Conservation (phyloP, 2,329 filamentous ascomycete species). For the Spiromastix sp. region DNA sequence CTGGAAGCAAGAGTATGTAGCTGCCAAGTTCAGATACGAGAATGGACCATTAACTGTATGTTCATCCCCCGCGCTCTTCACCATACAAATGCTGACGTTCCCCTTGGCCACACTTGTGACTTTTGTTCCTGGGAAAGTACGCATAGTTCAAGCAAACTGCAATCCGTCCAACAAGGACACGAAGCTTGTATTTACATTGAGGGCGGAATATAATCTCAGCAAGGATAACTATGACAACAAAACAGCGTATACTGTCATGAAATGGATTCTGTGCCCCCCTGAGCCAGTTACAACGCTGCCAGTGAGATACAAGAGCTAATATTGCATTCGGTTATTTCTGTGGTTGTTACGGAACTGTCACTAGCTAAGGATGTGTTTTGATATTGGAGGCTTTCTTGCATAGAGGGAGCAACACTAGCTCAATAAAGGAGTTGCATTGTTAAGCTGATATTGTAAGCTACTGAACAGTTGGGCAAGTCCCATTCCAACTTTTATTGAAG, state of each 20-base stretch:
- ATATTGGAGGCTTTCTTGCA: no score
- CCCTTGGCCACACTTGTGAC: constrained; percentile 2
- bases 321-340: no score
- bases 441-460: no score
- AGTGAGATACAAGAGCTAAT: background rate
- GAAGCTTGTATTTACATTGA: constrained; percentile 1
- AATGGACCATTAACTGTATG: constrained; percentile 1
- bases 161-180: constrained; percentile 1
- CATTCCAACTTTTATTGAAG: no score
- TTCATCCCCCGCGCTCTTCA: background rate
- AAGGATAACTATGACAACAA: background rate
- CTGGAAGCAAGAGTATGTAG: constrained; percentile 1
- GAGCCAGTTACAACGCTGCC: background rate
- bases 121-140: constrained; percentile 1
- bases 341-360: no score
- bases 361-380: no score
- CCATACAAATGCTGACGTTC: constrained; percentile 1
- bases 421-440: no score
- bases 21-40: constrained; percentile 1
- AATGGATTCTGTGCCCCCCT: constrained; percentile 2
- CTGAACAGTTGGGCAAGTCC: no score
- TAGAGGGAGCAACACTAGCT: no score
- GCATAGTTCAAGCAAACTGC: constrained; percentile 5
- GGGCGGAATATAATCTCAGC: constrained; percentile 1
- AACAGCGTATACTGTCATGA: background rate